These are phyloP conservation scores for Catenaria anguillulae DNA, from an alignment of 371 early-diverging fungal species.

Conservation along the genomic window DNA sequence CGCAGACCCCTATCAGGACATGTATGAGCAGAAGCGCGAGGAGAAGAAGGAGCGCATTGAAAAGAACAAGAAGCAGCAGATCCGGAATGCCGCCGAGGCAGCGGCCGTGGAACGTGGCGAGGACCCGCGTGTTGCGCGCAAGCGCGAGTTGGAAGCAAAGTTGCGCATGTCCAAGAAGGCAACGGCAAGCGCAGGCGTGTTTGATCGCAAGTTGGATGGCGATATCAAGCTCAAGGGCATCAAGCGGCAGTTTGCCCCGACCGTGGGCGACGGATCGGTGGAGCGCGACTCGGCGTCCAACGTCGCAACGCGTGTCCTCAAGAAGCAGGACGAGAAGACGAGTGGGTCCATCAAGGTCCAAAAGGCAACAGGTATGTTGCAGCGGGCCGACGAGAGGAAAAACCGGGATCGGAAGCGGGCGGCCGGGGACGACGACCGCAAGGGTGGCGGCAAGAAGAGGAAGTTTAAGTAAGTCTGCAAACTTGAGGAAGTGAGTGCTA, in stretches of 20 bases:
- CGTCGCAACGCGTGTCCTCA: constrained; percentile 42
- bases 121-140: constrained; percentile 39
- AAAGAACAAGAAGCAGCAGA: constrained; percentile 69
- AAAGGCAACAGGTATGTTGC: neutral
- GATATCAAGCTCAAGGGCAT: constrained; percentile 63
- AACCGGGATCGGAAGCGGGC: constrained; percentile 7
- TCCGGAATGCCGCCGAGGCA: constrained; percentile 68
- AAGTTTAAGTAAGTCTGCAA: neutral
- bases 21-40: constrained; percentile 50
- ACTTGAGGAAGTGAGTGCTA: too few relatives aligned
- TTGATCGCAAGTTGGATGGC: constrained; percentile 61
- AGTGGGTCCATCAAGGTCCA: neutral
- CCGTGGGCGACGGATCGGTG: constrained; percentile 31
- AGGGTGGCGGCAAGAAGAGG: neutral
- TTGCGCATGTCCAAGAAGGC: constrained; percentile 51
- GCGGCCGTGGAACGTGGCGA: constrained; percentile 26
- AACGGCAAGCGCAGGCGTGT: constrained; percentile 81
- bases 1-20: constrained; percentile 72
- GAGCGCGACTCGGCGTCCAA: constrained; percentile 45
- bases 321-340: constrained; percentile 20
- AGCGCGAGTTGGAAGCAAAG: constrained; percentile 48
- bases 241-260: constrained; percentile 50
- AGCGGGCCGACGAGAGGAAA: neutral
- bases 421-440: constrained; percentile 7
- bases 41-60: constrained; percentile 76